These are phyloP conservation scores for Penicillium canescens DNA, from an alignment of 495 filamentous ascomycete species.

Conservation along the genomic window DNA sequence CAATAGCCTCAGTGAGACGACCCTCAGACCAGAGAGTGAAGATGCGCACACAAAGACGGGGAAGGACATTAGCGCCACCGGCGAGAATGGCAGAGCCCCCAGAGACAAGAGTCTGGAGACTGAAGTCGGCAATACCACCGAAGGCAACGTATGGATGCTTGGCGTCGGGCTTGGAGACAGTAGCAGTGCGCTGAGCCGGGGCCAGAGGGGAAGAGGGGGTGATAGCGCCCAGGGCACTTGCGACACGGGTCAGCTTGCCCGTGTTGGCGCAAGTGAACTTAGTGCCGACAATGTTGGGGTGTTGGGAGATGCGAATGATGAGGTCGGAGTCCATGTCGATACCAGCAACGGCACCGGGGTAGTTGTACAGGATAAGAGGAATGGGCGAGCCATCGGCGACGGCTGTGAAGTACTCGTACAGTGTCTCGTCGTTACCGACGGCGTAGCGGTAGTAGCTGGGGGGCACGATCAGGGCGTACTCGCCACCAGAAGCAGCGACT, in stretches of 20 bases:
- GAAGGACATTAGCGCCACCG: conserved; percentile 83
- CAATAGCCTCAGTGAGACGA: conserved; percentile 70
- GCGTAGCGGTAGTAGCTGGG: conserved; percentile 82
- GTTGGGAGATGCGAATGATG: conserved; percentile 75
- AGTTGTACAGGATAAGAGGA: conserved; percentile 87
- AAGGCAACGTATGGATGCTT: conserved; percentile 78
- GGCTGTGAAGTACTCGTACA: conserved; percentile 73
- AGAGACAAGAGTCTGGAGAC: conserved; percentile 74
- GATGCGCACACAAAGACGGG: conserved; percentile 78
- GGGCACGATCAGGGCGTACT: conserved; percentile 75
- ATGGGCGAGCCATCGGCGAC: conserved; percentile 76
- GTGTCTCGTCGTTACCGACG: conserved; percentile 70
- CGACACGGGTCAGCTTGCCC: conserved; percentile 83
- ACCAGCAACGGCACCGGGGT: conserved; percentile 86
- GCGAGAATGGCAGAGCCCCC: conserved; percentile 85
- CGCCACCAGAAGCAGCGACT: conserved; percentile 67
- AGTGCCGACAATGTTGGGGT: conserved; percentile 82
- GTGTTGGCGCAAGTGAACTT: conserved; percentile 94
- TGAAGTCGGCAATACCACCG: conserved; percentile 87
- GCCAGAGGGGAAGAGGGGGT: conserved; percentile 51
- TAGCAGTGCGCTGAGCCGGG: conserved; percentile 24
- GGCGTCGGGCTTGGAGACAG: conserved; percentile 36
- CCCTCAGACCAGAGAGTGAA: conserved; percentile 77
- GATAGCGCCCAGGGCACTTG: conserved; percentile 72
- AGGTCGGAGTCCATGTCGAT: conserved; percentile 92